Evolutionary conservation across 2,329 filamentous ascomycete species (phyloP), one percentile per base, ranked within the genome.

Genomic region (Pestalotiopsis sp.): DNA sequence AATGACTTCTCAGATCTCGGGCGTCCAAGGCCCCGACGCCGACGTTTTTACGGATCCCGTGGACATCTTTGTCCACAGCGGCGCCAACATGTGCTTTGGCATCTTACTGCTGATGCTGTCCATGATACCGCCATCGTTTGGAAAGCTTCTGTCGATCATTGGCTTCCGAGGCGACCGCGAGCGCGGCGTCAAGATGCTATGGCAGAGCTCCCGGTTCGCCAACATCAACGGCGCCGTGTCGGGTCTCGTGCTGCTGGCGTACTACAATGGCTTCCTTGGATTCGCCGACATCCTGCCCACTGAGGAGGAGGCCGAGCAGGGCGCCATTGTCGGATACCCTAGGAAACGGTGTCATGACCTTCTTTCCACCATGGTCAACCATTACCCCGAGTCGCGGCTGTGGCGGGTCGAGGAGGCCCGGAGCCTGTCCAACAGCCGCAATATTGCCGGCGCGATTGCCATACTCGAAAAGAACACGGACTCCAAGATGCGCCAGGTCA

Each of bases 171-270:
- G 96, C 39, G 95, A 98, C 77, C 91, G 95, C 58, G 90, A 93
- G 70, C 87, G 91, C 52, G 96, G 95, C 11, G 86, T 98, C 39
- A 85, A 87, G 52, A 92, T 98, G 88, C 88, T 99, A 4, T 99
- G 96, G 96, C 91, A 93, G 77, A 93, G 94, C 13, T 94, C 93
- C 25, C 90, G 91, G 64, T 96, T 95, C 78, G 82, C 91, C 70
- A 97, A 97, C 78, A 88, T 98, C 75, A 97, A 98, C 76, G 95
- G 95, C n/a, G 95, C 93, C 6, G 91, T 98, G 77, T 91, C 95
- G 0, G 93, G 92, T 0, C 85, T 98, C 56, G 88, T 93, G 31
- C 83, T 98, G 0, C 85, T 98, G 17, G 91, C 89, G 0, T 98
- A 94, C 80, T 97, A 98, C 81, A 97, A 97, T 77, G 92, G 92